Evolutionary conservation across 2,329 filamentous ascomycete genomes (phyloP).

Genomic region (Cadophora malorum): DNA sequence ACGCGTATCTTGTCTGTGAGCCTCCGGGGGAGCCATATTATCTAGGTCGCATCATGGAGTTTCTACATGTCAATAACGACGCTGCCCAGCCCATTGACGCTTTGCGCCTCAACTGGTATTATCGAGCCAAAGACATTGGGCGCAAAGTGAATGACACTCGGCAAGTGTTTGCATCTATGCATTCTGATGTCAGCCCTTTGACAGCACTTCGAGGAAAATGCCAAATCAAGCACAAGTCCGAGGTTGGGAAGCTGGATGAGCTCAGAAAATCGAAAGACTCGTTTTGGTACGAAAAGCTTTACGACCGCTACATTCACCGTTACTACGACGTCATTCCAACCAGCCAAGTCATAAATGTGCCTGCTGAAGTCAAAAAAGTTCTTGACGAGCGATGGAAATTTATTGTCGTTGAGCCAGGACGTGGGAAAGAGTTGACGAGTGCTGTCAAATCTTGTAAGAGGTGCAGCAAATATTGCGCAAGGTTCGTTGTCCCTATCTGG

Average conservation of each 20-base stretch:
- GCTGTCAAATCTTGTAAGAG: slow-evolving; percentile 96
- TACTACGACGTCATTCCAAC: slow-evolving; percentile 98
- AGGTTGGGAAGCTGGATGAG: slow-evolving; percentile 81
- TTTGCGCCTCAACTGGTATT: slow-evolving; percentile 97
- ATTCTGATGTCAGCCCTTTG: slow-evolving; percentile 93
- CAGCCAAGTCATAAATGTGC: slow-evolving; percentile 92
- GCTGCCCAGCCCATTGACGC: slow-evolving; percentile 77
- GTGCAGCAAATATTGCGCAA: slow-evolving; percentile 89
- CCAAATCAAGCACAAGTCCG: slow-evolving; percentile 84
- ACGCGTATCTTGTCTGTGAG: slow-evolving; percentile 97
- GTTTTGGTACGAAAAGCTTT: slow-evolving; percentile 98
- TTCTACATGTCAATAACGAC: slow-evolving; percentile 83
- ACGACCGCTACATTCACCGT: slow-evolving; percentile 97
- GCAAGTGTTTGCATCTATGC: slow-evolving; percentile 95
- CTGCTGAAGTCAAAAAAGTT: slow-evolving; percentile 92
- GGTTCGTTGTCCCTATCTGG: slow-evolving; percentile 59
- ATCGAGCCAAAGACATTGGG: slow-evolving; percentile 93
- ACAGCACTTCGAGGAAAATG: slow-evolving; percentile 94
- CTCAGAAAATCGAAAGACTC: slow-evolving; percentile 85
- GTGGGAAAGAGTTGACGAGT: slow-evolving; percentile 93
- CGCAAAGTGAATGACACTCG: slow-evolving; percentile 91
- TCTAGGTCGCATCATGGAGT: slow-evolving; percentile 97
- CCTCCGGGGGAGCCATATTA: slow-evolving; percentile 98
- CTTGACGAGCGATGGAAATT: slow-evolving; percentile 97
- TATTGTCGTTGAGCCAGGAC: slow-evolving; percentile 91